Evolutionary conservation across 257 asterid genomes (phyloP).

Genomic region (Petrea volubilis): DNA sequence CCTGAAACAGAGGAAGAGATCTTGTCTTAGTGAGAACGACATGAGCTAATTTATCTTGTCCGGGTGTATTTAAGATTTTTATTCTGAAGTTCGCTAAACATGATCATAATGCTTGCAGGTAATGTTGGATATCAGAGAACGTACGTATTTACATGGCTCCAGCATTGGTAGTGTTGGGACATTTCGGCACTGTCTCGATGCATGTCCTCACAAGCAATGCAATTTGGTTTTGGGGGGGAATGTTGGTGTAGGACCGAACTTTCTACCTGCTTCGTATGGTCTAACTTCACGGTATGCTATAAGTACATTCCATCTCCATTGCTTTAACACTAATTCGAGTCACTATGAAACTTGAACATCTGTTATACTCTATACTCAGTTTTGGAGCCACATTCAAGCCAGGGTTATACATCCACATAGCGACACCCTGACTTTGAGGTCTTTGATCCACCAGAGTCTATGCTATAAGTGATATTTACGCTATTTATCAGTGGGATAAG

Average conservation of each 20-base stretch:
- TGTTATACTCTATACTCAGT: not conserved
- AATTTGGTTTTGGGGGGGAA: conserved; percentile 26
- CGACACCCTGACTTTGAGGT: too few relatives aligned
- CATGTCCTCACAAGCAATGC: conserved; percentile 11
- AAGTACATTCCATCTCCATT: conserved; percentile 25
- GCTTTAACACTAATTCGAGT: not conserved
- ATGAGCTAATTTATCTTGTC: not conserved
- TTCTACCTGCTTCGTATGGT: conserved; percentile 14
- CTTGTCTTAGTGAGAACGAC: not conserved
- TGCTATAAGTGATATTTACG: too few relatives aligned
- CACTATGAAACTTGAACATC: not conserved
- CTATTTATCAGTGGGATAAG: not conserved
- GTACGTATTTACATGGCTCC: conserved; percentile 10
- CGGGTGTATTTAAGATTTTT: not conserved
- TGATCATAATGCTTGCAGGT: conserved; percentile 28
- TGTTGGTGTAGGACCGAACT: conserved; percentile 14
- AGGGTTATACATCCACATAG: too few relatives aligned
- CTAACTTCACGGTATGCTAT: conserved; percentile 36
- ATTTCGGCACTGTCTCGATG: conserved; percentile 9
- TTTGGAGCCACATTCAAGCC: too few relatives aligned
- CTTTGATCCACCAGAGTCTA: too few relatives aligned
- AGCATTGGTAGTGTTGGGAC: conserved; percentile 20
- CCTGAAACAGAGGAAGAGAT: not conserved
- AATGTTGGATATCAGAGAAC: conserved; percentile 29
- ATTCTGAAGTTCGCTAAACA: not conserved